phyloP scores from a whole-genome alignment of 345 rosid species.

The Raphanus raphanistrum region DNA sequence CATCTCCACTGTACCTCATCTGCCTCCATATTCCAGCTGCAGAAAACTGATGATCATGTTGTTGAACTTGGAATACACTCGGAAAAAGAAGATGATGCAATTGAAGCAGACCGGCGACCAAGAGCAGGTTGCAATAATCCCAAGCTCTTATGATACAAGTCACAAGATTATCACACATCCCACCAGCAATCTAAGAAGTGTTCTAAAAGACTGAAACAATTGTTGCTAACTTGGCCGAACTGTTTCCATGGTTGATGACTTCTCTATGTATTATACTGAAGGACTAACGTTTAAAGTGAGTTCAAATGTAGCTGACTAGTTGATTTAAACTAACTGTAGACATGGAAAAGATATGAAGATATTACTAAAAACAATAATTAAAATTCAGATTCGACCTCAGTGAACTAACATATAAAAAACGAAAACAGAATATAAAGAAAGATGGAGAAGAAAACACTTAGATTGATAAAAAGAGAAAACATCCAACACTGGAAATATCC shows the following conservation, averaged over 20 bases:
- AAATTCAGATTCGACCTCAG: not conserved
- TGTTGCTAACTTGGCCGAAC: not conserved
- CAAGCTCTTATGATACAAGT: constrained; percentile 87
- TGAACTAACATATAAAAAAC: not conserved
- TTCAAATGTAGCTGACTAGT: not conserved
- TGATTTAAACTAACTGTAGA: not conserved
- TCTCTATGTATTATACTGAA: not conserved
- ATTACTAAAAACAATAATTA: not conserved
- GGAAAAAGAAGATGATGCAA: constrained; percentile 25
- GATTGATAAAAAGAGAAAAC: not conserved
- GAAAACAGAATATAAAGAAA: not conserved
- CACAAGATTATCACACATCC: constrained; percentile 82
- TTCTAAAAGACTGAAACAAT: not conserved
- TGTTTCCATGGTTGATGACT: not conserved
- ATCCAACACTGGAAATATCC: constrained; percentile 15
- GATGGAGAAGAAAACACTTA: not conserved
- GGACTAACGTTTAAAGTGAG: not conserved
- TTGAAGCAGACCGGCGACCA: constrained; percentile 54
- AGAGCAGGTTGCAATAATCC: constrained; percentile 79
- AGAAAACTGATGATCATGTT: not conserved
- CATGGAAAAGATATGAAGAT: not conserved
- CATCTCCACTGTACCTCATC: constrained; percentile 14
- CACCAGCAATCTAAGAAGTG: constrained; percentile 75
- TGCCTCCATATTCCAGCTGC: constrained; percentile 1
- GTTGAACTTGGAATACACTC: not conserved